A percentile compares a stretch with the other conserved stretches of the same genome.
These are phyloP conservation scores for Hymenoscyphus repandus DNA, from an alignment of 2,329 filamentous ascomycete species.

Conservation along the genomic window DNA sequence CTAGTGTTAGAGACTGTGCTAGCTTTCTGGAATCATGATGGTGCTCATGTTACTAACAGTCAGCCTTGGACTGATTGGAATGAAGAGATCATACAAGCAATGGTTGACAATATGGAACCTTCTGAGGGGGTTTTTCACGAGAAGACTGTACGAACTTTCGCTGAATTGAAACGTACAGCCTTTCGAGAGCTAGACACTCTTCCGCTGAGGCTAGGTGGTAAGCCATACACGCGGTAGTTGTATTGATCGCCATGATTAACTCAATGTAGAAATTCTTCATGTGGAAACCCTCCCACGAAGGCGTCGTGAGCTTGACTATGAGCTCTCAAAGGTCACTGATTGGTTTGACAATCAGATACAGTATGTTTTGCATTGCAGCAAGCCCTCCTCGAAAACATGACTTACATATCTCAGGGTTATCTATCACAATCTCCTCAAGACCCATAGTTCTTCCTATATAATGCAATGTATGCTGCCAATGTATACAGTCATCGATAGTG, in stretches of 20 bases:
- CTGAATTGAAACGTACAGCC: neutral
- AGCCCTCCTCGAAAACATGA: neutral
- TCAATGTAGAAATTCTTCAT: conserved; percentile 5
- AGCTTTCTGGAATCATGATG: conserved; percentile 11
- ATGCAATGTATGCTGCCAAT: conserved; percentile 11
- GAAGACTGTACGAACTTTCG: conserved; percentile 6
- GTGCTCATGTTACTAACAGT: conserved; percentile 4
- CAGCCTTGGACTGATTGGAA: conserved; percentile 9
- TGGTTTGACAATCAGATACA: conserved; percentile 9
- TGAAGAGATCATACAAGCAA: conserved; percentile 10
- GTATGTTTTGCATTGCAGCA: conserved; percentile 2
- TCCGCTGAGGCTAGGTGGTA: conserved; percentile 2
- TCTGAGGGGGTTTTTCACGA: conserved; percentile 3
- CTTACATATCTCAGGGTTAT: conserved; percentile 1
- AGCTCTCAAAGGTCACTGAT: conserved; percentile 6
- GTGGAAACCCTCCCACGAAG: conserved; percentile 11
- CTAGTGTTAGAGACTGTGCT: conserved; percentile 6
- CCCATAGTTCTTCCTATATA: conserved; percentile 10
- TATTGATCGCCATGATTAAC: neutral
- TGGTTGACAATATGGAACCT: conserved; percentile 10
- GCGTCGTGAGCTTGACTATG: conserved; percentile 7
- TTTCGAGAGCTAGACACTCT: neutral
- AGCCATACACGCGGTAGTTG: neutral
- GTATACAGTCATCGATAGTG: conserved; percentile 9
- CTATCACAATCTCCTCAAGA: conserved; percentile 12